Evolutionary conservation across 1,284 basidiomycete species (phyloP).

Genomic region (Cryptococcus sp.): DNA sequence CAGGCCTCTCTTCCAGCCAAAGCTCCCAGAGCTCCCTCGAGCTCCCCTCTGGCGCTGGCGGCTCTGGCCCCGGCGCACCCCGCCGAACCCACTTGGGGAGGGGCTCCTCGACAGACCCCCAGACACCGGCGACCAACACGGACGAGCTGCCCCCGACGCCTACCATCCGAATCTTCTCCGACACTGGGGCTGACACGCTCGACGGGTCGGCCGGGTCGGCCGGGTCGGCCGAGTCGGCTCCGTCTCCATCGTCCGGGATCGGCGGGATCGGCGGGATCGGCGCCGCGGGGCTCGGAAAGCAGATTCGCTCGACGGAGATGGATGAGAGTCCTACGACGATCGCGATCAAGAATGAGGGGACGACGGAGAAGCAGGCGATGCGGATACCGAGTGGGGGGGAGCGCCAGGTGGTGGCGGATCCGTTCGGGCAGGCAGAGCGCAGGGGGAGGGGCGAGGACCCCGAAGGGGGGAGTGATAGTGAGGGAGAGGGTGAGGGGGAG

Average conservation of each 20-base stretch:
- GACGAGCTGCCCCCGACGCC: constrained; percentile 29
- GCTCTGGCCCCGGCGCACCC: too few relatives aligned
- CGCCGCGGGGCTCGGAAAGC: too few relatives aligned
- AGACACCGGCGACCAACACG: constrained; percentile 20
- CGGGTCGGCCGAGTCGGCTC: constrained; percentile 15
- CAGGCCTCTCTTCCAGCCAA: constrained; percentile 13
- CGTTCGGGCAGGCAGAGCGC: background rate
- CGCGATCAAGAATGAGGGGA: background rate
- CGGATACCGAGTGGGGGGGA: constrained; percentile 12
- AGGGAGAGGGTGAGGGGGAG: constrained; percentile 26
- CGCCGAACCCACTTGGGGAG: background rate
- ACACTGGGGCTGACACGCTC: background rate
- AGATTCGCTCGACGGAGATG: background rate
- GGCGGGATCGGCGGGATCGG: background rate
- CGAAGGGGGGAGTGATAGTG: constrained; percentile 22
- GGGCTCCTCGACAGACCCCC: constrained; percentile 8
- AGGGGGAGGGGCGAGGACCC: constrained; percentile 9
- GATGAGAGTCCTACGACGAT: background rate
- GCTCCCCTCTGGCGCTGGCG: background rate
- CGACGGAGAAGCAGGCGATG: constrained; percentile 10
- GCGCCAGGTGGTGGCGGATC: background rate
- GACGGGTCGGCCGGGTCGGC: constrained; percentile 1
- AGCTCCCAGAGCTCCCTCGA: constrained; percentile 11
- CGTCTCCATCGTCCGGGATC: constrained; percentile 2
- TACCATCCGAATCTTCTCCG: constrained; percentile 26